Evolutionary conservation across 768 basidiomycete genomes (phyloP).

Genomic region (Hemileccinum rubropunctum): DNA sequence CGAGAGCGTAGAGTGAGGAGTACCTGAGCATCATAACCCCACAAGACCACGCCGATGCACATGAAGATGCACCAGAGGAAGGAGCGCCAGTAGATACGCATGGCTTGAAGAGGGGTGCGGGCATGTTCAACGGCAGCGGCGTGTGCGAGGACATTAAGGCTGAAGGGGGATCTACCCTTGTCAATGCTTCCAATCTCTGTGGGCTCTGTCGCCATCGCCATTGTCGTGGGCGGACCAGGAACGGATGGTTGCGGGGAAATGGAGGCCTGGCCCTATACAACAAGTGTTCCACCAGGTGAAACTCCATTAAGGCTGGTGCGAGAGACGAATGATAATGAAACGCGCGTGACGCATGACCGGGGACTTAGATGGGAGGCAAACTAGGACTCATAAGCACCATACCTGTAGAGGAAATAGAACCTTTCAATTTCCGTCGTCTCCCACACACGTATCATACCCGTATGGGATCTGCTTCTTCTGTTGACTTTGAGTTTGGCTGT

Average conservation of each 20-base stretch:
- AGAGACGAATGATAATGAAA: no score
- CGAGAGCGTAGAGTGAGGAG: neutral
- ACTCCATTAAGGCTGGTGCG: no score
- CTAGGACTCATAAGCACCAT: no score
- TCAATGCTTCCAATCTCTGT: slow-evolving; percentile 4
- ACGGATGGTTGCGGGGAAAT: neutral
- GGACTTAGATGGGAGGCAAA: no score
- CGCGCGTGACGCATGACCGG: no score
- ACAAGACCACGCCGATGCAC: slow-evolving; percentile 21
- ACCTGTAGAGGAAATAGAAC: no score
- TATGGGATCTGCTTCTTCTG: no score
- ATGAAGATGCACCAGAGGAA: slow-evolving; percentile 25
- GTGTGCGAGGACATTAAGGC: slow-evolving; percentile 20
- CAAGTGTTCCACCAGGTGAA: no score
- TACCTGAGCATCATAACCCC: slow-evolving; percentile 25
- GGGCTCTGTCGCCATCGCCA: slow-evolving; percentile 6
- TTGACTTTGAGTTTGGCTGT: no score
- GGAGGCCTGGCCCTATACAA: no score
- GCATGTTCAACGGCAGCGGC: slow-evolving; percentile 22
- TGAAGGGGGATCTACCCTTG: neutral
- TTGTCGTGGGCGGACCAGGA: slow-evolving; percentile 1
- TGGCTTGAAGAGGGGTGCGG: slow-evolving; percentile 13
- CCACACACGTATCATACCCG: no score
- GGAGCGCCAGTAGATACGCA: slow-evolving; percentile 24
- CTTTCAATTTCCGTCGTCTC: no score